Base-by-base conservation (phyloP, 257 asterid genomes). In the Capsicum rhomboideum region DNA sequence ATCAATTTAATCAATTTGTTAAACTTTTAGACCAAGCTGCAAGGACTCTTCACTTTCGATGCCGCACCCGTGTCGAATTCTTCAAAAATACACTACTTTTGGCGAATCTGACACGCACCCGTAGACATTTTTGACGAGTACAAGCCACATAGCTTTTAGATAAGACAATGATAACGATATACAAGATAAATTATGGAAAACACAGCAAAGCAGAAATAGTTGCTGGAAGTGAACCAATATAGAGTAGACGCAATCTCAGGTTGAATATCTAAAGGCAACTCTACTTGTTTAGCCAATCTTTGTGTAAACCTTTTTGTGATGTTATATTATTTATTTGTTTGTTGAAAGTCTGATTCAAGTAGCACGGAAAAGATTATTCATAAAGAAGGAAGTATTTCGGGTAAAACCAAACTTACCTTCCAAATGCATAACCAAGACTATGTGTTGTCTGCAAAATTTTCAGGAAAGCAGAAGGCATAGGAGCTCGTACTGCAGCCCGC, bases 401-500 rank as follows among this genome's bases (percentile, higher is more conserved):
- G 40, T 50, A 29, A 82, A 67, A 82, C 61, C 79, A 10, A 37
- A 28, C 80, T 21, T 85, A 95, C 99, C 98, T 94, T 91, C 99
- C 99, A 79, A 93, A 91, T 28, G 86, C 92, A 85, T 94, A 92
- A 63, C 98, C 97, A 34, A 96, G 90, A 74, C 90, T 80, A 83
- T 96, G 99, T n/a, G 99, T 89, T 46, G 94, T 91, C 91, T 92
- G 99, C 97, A 96, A 87, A 87, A 96, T 96, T 83, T 89, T 95
- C 89, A 94, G 90, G 92, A 96, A 94, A 69, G 94, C 97, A 42
- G 97, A 92, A 78, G 99, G 99, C 91, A 92, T 67, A 78, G 99
- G 98, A 89, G 98, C 97, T 90, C 98, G 93, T 87, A 94, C 90
- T 54, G 99, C 98, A 86, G 99, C 98, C 80, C 98, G 93, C 88